Percentiles rank a stretch among this genome's conserved stretches.
phyloP scores from a whole-genome alignment of 2,329 filamentous ascomycete genomes.

The Sporothrix brasiliensis region DNA sequence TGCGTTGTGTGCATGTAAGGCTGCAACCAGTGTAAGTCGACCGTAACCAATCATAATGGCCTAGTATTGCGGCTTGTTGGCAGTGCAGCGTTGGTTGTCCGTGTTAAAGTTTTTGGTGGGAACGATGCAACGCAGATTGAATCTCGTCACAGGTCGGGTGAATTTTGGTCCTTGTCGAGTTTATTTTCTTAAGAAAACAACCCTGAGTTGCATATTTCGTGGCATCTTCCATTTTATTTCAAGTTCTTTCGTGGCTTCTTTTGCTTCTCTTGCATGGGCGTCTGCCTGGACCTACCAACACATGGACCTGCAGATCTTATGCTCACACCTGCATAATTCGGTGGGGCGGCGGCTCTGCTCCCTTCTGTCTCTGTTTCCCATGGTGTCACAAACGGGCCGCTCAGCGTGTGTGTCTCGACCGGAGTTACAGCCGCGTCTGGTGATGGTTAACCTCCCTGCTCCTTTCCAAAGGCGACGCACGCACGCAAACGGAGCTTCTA shows the following conservation, averaged over 20 bases:
- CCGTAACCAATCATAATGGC: neutral
- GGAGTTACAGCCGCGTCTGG: constrained; percentile 8
- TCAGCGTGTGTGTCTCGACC: constrained; percentile 7
- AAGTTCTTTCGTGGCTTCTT: neutral
- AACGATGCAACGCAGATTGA: constrained; percentile 5
- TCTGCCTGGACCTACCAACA: constrained; percentile 10
- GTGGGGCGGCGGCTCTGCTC: constrained; percentile 13
- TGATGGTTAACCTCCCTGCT: constrained; percentile 15
- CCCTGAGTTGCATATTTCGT: neutral
- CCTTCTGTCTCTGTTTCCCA: neutral
- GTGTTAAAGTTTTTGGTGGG: constrained; percentile 8
- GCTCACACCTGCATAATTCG: constrained; percentile 18
- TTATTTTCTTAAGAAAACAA: neutral
- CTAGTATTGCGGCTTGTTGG: neutral
- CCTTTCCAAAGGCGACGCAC: neutral
- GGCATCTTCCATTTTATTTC: neutral
- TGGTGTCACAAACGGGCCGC: constrained; percentile 32
- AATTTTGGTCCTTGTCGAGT: constrained; percentile 7
- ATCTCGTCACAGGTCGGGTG: constrained; percentile 9
- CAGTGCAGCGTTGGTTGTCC: constrained; percentile 1
- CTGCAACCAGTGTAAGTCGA: constrained; percentile 16
- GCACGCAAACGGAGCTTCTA: constrained; percentile 4
- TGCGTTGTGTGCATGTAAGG: constrained; percentile 11
- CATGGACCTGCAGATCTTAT: constrained; percentile 15
- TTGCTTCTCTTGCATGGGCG: neutral